Evolutionary conservation across 1,284 basidiomycete species (phyloP).

Genomic region (Inonotus obliquus): DNA sequence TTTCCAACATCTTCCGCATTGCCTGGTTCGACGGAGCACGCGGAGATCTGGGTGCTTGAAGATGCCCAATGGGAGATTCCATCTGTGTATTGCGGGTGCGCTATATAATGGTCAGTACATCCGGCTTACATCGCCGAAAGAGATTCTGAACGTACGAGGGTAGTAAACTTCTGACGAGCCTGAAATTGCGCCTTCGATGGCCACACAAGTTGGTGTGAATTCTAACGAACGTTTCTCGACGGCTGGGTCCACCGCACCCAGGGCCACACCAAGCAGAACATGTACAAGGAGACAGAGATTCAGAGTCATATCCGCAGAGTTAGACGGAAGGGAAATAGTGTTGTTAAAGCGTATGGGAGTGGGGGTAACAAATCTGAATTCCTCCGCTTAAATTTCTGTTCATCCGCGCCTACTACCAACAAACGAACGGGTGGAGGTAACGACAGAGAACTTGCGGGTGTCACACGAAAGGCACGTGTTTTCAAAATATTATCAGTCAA

Average conservation of each 20-base stretch:
- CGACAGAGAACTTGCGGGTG: too few relatives aligned
- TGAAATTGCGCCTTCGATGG: conserved; percentile 25
- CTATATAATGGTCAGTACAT: background rate
- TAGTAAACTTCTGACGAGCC: conserved; percentile 32
- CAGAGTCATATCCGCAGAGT: background rate
- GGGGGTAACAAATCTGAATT: too few relatives aligned
- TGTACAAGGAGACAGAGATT: background rate
- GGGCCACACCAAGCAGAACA: background rate
- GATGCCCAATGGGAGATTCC: conserved; percentile 43
- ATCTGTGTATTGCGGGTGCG: conserved; percentile 30
- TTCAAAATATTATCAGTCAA: too few relatives aligned
- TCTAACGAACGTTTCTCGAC: background rate
- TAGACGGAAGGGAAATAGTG: background rate
- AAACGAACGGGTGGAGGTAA: too few relatives aligned
- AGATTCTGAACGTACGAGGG: conserved; percentile 22
- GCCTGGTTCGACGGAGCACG: conserved; percentile 49
- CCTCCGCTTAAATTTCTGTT: too few relatives aligned
- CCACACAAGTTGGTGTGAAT: conserved; percentile 4
- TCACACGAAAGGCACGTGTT: too few relatives aligned
- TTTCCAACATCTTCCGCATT: conserved; percentile 41
- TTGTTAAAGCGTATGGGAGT: background rate
- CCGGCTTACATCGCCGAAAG: background rate
- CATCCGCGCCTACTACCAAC: too few relatives aligned
- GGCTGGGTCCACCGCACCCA: background rate
- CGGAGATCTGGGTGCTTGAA: conserved; percentile 38